Evolutionary conservation across 2,329 filamentous ascomycete genomes (phyloP), one percentile per base, ranked within the genome.

Genomic region (Cladosporium sp.): DNA sequence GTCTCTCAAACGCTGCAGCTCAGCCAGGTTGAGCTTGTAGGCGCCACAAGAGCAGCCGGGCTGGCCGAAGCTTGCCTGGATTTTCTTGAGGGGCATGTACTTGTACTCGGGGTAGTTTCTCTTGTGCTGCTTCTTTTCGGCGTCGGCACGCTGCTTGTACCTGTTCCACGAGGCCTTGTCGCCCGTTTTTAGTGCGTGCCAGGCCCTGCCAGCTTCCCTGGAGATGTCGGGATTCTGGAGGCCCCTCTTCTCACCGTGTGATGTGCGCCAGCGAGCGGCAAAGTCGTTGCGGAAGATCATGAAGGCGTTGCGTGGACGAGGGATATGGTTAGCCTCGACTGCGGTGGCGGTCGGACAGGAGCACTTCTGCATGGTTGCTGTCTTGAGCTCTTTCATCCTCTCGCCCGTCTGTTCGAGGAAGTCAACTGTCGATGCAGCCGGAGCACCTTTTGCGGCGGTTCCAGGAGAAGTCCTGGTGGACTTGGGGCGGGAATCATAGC

Each of bases 241-340:
- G 33, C 45, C 45, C 22, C 45, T 32, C 38, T 50, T 50, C 38
- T 12, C 6, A 20, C 20, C 30, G 30, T 16, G 25, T n/a, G 19
- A 13, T 7, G 29, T 38, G 11, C 19, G 19, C 30, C 16, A 36
- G 5, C 19, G 19, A 15, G 38, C 22, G 13, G 38, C 30, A 18
- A 50, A 43, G n/a, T 50, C 20, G 2, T 15, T 39, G 38, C 54
- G 54, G 46, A 45, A 56, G 38, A 56, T 33, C 27, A 56, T 56
- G 46, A 54, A 56, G 22, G 45, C 42, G 38, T 56, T 56, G 15
- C 39, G 29, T 15, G 54, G 54, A 22, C 54, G 54, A 7, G 29
- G 47, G 22, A 50, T 38, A 22, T 50, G 38, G 2, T 11, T 18
- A 13, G 27, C 30, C 15, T 11, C 18, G 20, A 18, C 18, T 25